Evolutionary conservation across 306 rosid genomes (phyloP), one percentile per base, ranked within the genome.

Genomic region (Quercus suber): DNA sequence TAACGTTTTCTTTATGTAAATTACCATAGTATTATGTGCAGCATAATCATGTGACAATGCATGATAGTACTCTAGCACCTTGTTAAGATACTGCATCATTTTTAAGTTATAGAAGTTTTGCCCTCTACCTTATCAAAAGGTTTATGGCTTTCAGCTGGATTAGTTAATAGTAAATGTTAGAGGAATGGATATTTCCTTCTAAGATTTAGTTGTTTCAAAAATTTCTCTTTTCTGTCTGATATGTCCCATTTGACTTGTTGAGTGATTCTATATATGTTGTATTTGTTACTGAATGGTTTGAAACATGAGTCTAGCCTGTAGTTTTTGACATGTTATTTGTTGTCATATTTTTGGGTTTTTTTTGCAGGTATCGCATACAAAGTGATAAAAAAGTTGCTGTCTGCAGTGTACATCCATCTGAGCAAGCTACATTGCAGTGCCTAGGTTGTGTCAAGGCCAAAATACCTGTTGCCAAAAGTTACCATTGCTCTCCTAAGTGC

Each of bases 371-470:
- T 81, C 96, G 97, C 56, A 88, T 96, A 78, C 97, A 91, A 71
- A 96, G 94, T 89, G 98, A 96, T 86, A 91, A 51, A 83, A 90
- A 90, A 76, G 90, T 91, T 84, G 87, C 98, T 75, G 79, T 93
- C 75, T 96, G 99, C 88, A 93, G 98, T 78, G 83, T 93, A 73
- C 99, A 96, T 87, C 98, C 98, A 77, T 88, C 98, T 61, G 99
- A 96, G 84, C 92, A 87, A 76, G 99, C 99, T 74, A 93, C 96
- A 53, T 71, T 93, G 83, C 99, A 96, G 92, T 96, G 99, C 76
- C 49, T 90, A 77, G 97, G 93, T 56, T 96, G 99, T 83, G 81
- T 87, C 30, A 96, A 93, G 87, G 96, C 90, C 77, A 93, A 85
- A 87, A 65, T 96, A 73, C 98, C 97, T 67, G 87, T 85, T 59